A percentile compares a stretch with the other conserved stretches of the same genome.
These are phyloP conservation scores for Citeromyces matritensis DNA, from an alignment of 805 yeast species.

Conservation along the genomic window DNA sequence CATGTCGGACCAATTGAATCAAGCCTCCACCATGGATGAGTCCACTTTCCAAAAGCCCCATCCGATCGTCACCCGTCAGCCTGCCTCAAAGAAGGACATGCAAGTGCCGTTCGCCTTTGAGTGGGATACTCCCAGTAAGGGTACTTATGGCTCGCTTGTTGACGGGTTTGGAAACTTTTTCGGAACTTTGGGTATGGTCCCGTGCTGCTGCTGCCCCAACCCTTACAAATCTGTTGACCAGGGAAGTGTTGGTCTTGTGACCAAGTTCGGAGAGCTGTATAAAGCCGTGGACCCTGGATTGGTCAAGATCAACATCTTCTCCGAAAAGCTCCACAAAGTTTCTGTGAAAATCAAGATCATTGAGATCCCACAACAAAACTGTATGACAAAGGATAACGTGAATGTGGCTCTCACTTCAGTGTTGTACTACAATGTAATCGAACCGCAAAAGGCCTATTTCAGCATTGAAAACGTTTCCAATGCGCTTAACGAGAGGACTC, in stretches of 20 bases:
- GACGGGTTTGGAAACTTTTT: slow-evolving; percentile 24
- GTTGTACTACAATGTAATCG: slow-evolving; percentile 48
- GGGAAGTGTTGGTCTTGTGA: slow-evolving; percentile 56
- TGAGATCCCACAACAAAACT: slow-evolving; percentile 52
- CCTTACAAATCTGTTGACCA: slow-evolving; percentile 48
- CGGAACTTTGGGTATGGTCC: slow-evolving; percentile 40
- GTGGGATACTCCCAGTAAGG: slow-evolving; percentile 16
- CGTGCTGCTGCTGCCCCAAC: slow-evolving; percentile 40
- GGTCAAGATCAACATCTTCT: slow-evolving; percentile 46
- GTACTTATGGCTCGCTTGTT: slow-evolving; percentile 21
- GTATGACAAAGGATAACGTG: slow-evolving; percentile 62
- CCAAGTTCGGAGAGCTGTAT: slow-evolving; percentile 50
- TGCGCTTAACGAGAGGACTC: slow-evolving; percentile 53
- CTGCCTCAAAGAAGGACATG: slow-evolving; percentile 6
- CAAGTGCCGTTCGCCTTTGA: slow-evolving; percentile 14
- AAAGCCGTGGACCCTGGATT: slow-evolving; percentile 60
- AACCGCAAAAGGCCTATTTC: slow-evolving; percentile 52
- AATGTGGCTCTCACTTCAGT: slow-evolving; percentile 49
- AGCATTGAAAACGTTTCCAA: slow-evolving; percentile 35
- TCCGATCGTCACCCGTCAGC: too few species aligned
- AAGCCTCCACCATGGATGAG: too few species aligned
- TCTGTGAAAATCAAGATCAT: slow-evolving; percentile 41
- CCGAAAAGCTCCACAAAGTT: slow-evolving; percentile 35
- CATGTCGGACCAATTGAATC: too few species aligned
- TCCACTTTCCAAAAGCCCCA: too few species aligned